A percentile compares a stretch with the other conserved stretches of the same genome.
Evolutionary conservation across 495 filamentous ascomycete genomes (phyloP).

Genomic region (Xylaria sp.): DNA sequence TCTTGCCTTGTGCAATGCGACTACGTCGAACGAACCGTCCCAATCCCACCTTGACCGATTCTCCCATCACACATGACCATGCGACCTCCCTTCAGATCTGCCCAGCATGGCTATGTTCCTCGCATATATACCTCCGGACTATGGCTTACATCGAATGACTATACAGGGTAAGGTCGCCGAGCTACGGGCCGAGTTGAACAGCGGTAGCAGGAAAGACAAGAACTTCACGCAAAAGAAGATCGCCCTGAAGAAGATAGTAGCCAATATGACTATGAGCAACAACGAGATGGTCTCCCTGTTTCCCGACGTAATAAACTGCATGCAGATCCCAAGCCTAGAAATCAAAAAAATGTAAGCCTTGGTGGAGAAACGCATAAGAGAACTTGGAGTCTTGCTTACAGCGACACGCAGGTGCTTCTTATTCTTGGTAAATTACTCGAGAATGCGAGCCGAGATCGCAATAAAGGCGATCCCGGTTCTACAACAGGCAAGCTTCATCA

Average conservation of each 20-base stretch:
- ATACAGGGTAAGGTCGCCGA: conserved; percentile 98
- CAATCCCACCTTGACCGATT: conserved; percentile 11
- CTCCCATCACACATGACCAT: conserved; percentile 35
- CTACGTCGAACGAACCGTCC: background rate
- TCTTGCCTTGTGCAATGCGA: background rate
- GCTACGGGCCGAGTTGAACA: conserved; percentile 91
- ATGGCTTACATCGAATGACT: conserved; percentile 49
- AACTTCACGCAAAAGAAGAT: conserved; percentile 97
- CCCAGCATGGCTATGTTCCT: conserved; percentile 57
- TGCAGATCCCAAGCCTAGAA: conserved; percentile 91
- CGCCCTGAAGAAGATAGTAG: conserved; percentile 98
- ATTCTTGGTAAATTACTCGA: conserved; percentile 95
- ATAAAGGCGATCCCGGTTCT: conserved; percentile 90
- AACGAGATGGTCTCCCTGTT: conserved; percentile 99
- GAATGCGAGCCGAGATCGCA: conserved; percentile 93
- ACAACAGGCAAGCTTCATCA: conserved; percentile 66
- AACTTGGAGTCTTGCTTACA: conserved; percentile 28
- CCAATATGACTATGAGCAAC: conserved; percentile 99
- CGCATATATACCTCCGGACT: conserved; percentile 51
- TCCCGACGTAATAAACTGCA: conserved; percentile 92
- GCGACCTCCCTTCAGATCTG: conserved; percentile 30
- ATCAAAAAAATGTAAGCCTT: conserved; percentile 97
- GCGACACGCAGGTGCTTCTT: conserved; percentile 82
- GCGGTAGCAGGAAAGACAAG: conserved; percentile 97
- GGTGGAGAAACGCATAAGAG: background rate